Base-by-base conservation (phyloP, 2,329 filamentous ascomycete genomes). In the Capronia americana region DNA sequence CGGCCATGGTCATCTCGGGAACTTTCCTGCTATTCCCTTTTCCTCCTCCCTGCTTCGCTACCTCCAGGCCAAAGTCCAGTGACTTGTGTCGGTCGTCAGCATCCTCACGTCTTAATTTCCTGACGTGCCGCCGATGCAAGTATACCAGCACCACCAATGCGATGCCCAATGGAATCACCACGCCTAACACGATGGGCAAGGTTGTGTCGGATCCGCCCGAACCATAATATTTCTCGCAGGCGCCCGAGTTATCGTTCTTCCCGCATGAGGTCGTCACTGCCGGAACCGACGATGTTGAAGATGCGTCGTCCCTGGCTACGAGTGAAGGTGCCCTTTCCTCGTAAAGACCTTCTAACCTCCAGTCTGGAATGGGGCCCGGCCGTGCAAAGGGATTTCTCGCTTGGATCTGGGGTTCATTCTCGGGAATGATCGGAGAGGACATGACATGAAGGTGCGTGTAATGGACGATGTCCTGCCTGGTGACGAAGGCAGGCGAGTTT, bases 51-150 rank as follows among this genome's bases (percentile, higher is more conserved):
- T 75, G 68, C 44, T 72, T 70, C 6, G 82, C 77, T 34, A 81
- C 78, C 64, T 90, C 92, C 75, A 97, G 79, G 41, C 95, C 95
- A 76, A 97, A 99, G 77, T 99, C 95, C 75, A 98, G 85, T 0
- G 92, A 95, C 75, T 90, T 93, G 79, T 96, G 92, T 72, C 92
- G 92, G 78, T 97, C 93, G 69, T 90, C 88, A 20, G 86, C 84
- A 79, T 99, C 95, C 79, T 99, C 95, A 65, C 84, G 81, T 63
- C 84, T 83, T 69, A 92, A 84, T 74, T 88, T 92, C 76, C 86
- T 87, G 46, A 91, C 80, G 74, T 92, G 90, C 77, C 92, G 86
- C 60, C 92, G 87, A 76, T 97, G 93, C 41, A 99, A 85, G 75
- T 88, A 90, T 70, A 93, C 75, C 46, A 97, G 81, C 1, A 92